Base-by-base conservation (phyloP, 2,329 filamentous ascomycete species). In the Akanthomyces lecanii region DNA sequence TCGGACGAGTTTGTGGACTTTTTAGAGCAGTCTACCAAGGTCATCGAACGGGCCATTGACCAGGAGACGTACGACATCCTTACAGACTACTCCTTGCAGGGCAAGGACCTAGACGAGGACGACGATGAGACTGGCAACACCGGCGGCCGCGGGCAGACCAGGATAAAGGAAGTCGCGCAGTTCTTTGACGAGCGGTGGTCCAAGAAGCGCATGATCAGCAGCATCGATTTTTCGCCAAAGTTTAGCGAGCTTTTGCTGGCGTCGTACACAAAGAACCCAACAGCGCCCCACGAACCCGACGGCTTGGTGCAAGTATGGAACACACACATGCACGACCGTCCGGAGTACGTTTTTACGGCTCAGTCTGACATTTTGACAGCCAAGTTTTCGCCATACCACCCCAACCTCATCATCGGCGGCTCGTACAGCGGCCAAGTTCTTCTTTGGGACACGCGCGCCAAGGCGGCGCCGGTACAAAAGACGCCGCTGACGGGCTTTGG, bases 381-480 rank as follows among this genome's bases (percentile, higher is more conserved):
- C 67, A 96, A 95, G 68, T 99, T 99, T 77, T 98, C 95, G n/a
- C 95, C 95, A 0, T 97, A 97, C 73, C 95, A 99, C 74, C 94
- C 94, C 5, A 97, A 97, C 69, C 83, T 99, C 61, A 96, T 99
- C 70, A 87, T 99, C 65, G 95, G 95, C 65, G 96, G 96, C 55
- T 93, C 94, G 42, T 99, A 99, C 78, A 96, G 91, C 64, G 95
- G 95, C 7, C 96, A 99, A 76, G 92, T 99, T 18, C 85, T 98
- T 53, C 84, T 99, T 21, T 99, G 95, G 95, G 96, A 99, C 73
- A 99, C 92, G 12, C 89, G 95, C 66, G 90, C 92, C 59, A 91
- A 91, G 70, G 90, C 92, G 21, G 87, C 89, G 21, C 94, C 96
- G 0, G 92, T 98, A 6, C 93, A 97, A 71, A 97, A 97, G 78